phyloP scores from a whole-genome alignment of 129 eudicot genomes.

The Centella asiatica region DNA sequence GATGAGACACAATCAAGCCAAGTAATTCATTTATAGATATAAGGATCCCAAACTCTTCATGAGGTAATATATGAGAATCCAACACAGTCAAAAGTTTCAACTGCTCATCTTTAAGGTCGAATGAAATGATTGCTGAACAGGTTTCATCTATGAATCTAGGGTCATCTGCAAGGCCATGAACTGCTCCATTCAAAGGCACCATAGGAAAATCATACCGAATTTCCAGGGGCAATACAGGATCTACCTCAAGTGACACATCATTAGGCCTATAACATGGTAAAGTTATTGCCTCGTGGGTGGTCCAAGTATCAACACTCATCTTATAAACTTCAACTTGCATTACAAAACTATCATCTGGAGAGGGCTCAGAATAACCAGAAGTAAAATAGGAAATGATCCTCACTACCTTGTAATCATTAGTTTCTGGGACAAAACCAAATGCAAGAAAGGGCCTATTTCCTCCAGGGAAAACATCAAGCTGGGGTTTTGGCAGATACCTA shows the following conservation, averaged over 20 bases:
- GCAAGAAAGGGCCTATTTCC: background rate
- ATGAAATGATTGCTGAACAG: background rate
- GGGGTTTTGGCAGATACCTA: background rate
- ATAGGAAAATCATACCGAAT: background rate
- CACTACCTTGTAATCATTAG: constrained; percentile 4
- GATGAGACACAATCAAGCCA: background rate
- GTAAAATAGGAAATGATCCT: background rate
- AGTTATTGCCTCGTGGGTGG: background rate
- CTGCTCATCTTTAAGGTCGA: background rate
- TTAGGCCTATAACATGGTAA: background rate
- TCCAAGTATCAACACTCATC: background rate
- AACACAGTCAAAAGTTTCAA: background rate
- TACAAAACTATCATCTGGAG: background rate
- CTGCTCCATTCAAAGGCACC: background rate
- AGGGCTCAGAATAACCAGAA: too few relatives aligned
- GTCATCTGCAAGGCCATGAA: background rate
- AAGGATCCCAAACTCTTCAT: background rate
- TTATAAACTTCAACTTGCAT: background rate
- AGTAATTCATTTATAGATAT: background rate
- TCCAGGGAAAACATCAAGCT: background rate
- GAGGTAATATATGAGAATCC: background rate
- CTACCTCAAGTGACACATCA: background rate
- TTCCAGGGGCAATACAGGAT: background rate
- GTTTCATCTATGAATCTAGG: background rate
- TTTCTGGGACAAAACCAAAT: constrained; percentile 1